Conservation (phyloP, 805 yeast genomes). For the Zygosaccharomyces bailii region DNA sequence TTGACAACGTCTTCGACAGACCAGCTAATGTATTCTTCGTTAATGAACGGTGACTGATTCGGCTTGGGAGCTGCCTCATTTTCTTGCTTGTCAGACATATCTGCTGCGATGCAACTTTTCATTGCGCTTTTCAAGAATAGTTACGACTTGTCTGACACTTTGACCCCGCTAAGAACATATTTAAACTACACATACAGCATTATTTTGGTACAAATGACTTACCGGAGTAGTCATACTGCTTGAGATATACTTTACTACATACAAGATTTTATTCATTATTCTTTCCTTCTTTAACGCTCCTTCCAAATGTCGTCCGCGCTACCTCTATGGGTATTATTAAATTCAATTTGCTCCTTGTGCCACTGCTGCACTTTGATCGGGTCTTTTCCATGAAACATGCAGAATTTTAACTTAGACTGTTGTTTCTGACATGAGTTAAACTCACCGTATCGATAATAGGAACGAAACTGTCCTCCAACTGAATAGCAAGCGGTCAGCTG, state of each 20-base stretch:
- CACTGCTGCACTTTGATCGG: conserved; percentile 66
- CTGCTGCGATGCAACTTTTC: neutral
- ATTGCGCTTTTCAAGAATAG: neutral
- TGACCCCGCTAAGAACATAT: conserved; percentile 1
- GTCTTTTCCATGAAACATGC: conserved; percentile 55
- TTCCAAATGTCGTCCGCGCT: conserved; percentile 87
- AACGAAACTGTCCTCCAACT: conserved; percentile 82
- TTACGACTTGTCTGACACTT: neutral
- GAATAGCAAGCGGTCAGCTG: conserved; percentile 84
- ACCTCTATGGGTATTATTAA: conserved; percentile 59
- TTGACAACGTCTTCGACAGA: conserved; percentile 22
- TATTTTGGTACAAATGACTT: neutral
- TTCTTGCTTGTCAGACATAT: conserved; percentile 11
- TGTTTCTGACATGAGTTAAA: conserved; percentile 68
- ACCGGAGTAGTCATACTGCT: neutral
- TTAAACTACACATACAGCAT: conserved; percentile 1
- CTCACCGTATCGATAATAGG: conserved; percentile 80
- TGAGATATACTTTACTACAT: neutral
- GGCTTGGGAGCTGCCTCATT: conserved; percentile 2
- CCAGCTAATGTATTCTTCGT: conserved; percentile 24
- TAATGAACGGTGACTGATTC: conserved; percentile 9
- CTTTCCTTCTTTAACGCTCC: conserved; percentile 20
- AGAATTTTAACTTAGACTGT: conserved; percentile 74
- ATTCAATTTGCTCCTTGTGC: conserved; percentile 57
- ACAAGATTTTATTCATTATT: neutral